Percentiles rank a stretch among this genome's conserved stretches.
phyloP scores from a whole-genome alignment of 2,329 filamentous ascomycete species.

The Trematosphaeria pertusa region DNA sequence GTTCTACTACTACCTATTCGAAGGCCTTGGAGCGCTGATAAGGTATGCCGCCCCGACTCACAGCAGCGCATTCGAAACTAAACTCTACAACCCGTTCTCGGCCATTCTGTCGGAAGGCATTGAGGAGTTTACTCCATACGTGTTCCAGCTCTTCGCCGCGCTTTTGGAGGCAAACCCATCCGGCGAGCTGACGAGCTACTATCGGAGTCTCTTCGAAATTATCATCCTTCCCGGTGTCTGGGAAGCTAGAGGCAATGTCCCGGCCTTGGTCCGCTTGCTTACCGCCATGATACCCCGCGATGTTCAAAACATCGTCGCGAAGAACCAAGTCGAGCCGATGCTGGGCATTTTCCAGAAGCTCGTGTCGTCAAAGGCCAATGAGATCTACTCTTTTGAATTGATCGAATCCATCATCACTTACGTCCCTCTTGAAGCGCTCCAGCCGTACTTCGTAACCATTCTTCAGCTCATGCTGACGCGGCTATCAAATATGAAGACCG shows the following conservation, averaged over 20 bases:
- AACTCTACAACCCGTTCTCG: conserved; percentile 84
- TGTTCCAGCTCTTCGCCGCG: conserved; percentile 93
- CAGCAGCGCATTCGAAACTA: conserved; percentile 76
- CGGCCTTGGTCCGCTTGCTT: conserved; percentile 84
- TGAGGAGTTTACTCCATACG: conserved; percentile 92
- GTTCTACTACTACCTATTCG: conserved; percentile 99
- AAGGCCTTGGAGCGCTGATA: conserved; percentile 89
- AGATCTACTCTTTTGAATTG: conserved; percentile 87
- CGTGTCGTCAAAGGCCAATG: conserved; percentile 80
- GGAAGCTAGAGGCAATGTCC: conserved; percentile 92
- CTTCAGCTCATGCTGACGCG: conserved; percentile 81
- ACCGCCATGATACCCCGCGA: conserved; percentile 83
- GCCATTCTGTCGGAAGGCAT: conserved; percentile 81
- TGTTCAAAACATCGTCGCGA: conserved; percentile 72
- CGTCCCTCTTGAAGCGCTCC: conserved; percentile 75
- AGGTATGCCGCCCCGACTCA: conserved; percentile 73
- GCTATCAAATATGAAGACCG: conserved; percentile 75
- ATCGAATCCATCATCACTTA: conserved; percentile 79
- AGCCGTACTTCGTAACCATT: conserved; percentile 80
- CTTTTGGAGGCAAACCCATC: conserved; percentile 86
- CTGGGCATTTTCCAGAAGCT: conserved; percentile 97
- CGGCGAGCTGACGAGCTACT: conserved; percentile 79
- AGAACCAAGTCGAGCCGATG: conserved; percentile 84
- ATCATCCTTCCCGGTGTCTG: conserved; percentile 84
- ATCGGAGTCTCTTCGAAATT: conserved; percentile 77